These are phyloP conservation scores for Pythium aquatile DNA, from an alignment of 352 stramenopile genomes.

Conservation along the genomic window DNA sequence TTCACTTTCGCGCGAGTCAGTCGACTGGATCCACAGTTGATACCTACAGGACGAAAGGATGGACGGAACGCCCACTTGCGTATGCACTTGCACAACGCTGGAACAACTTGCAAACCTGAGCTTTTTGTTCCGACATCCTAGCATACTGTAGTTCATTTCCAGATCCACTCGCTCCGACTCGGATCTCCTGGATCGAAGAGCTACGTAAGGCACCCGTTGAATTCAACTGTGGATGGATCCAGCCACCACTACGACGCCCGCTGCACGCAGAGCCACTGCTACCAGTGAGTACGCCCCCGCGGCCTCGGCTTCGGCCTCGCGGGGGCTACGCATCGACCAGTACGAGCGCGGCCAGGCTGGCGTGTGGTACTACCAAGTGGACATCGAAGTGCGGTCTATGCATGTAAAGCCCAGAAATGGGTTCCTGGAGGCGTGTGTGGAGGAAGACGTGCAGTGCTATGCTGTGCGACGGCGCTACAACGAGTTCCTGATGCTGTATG, in stretches of 20 bases:
- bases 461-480: slow-evolving; percentile 66
- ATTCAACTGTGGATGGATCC: slow-evolving; percentile 13
- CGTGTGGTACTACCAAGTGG: slow-evolving; percentile 73
- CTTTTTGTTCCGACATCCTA: neutral
- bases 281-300: neutral
- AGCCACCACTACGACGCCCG: neutral
- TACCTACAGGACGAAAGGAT: neutral
- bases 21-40: neutral
- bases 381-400: slow-evolving; percentile 39
- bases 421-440: slow-evolving; percentile 21
- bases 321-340: slow-evolving; percentile 43
- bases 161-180: neutral
- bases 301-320: slow-evolving; percentile 9
- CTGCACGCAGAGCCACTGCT: slow-evolving; percentile 1
- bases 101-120: neutral
- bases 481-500: slow-evolving; percentile 60
- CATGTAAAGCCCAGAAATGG: slow-evolving; percentile 20
- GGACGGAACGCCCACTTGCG: neutral
- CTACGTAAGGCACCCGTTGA: neutral
- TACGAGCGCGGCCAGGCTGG: slow-evolving; percentile 47
- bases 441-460: slow-evolving; percentile 47
- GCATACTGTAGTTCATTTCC: neutral
- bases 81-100: neutral
- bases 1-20: neutral
- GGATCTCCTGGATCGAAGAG: neutral